Evolutionary conservation across 2,329 filamentous ascomycete species (phyloP).

Genomic region (Colletotrichum brevisporum): DNA sequence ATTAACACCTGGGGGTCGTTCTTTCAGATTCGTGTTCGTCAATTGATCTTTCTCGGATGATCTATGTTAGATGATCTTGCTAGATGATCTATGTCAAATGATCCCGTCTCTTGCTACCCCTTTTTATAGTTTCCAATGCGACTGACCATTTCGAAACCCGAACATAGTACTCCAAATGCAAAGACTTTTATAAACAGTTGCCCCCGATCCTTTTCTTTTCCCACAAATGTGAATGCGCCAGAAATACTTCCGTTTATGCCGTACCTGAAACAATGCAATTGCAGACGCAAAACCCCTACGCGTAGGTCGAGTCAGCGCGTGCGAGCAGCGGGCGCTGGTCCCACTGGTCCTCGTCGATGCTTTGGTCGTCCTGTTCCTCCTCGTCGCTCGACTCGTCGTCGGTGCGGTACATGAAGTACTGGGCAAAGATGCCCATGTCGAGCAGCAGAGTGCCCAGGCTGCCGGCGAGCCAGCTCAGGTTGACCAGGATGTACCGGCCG

Average conservation of each 20-base stretch:
- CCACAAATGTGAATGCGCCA: constrained; percentile 15
- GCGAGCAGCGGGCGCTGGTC: constrained; percentile 51
- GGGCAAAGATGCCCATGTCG: constrained; percentile 88
- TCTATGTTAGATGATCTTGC: background rate
- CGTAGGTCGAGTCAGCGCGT: constrained; percentile 41
- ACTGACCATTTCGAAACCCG: background rate
- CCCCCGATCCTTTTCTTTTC: constrained; percentile 2
- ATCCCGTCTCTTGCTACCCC: constrained; percentile 12
- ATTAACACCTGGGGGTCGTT: background rate
- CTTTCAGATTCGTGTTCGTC: background rate
- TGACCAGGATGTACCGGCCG: constrained; percentile 86
- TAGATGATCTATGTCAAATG: constrained; percentile 22
- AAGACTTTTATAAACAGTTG: constrained; percentile 13
- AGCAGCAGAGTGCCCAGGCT: constrained; percentile 89
- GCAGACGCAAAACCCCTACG: background rate
- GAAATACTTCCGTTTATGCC: constrained; percentile 9
- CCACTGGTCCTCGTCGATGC: constrained; percentile 51
- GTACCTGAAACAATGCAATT: background rate
- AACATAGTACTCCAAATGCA: constrained; percentile 16
- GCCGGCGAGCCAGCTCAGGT: constrained; percentile 90
- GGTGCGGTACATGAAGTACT: constrained; percentile 88
- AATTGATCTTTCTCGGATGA: constrained; percentile 3
- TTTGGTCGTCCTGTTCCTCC: constrained; percentile 46
- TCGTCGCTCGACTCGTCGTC: constrained; percentile 53
- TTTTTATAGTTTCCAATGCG: constrained; percentile 18